phyloP scores from a whole-genome alignment of 768 basidiomycete species.

The Collybia mongolica region DNA sequence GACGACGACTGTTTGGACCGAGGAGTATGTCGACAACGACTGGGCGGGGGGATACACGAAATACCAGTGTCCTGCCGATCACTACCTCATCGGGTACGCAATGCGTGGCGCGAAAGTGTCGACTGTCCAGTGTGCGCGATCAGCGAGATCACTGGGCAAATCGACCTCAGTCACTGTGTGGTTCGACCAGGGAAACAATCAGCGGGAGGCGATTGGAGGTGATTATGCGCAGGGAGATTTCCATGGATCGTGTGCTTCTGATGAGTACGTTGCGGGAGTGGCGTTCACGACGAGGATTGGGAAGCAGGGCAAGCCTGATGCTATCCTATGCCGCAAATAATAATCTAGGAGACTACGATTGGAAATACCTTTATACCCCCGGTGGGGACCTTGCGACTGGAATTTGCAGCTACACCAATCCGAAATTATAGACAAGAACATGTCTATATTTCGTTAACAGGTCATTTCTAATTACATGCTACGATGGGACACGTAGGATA shows the following conservation, averaged over 20 bases:
- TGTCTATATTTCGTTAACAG: too few relatives aligned
- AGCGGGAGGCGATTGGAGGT: constrained; percentile 8
- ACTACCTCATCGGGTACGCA: constrained; percentile 12
- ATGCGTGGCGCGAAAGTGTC: constrained; percentile 11
- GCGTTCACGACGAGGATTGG: constrained; percentile 14
- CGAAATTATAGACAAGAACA: too few relatives aligned
- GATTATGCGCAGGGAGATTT: constrained; percentile 10
- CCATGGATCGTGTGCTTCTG: constrained; percentile 11
- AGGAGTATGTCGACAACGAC: constrained; percentile 11
- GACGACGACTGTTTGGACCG: constrained; percentile 7
- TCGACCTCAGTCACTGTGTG: constrained; percentile 9
- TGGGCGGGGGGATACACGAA: constrained; percentile 15
- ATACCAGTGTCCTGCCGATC: constrained; percentile 13
- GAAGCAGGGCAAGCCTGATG: constrained; percentile 8
- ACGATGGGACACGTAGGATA: too few relatives aligned
- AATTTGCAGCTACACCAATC: too few relatives aligned
- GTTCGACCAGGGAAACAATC: constrained; percentile 12
- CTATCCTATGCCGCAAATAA: constrained; percentile 10
- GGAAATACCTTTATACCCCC: too few relatives aligned
- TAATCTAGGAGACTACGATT: too few relatives aligned
- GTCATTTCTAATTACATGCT: too few relatives aligned
- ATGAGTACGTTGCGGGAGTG: constrained; percentile 12
- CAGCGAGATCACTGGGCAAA: constrained; percentile 5
- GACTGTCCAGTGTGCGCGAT: constrained; percentile 10
- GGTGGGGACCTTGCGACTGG: too few relatives aligned